Base-by-base conservation (phyloP, 805 yeast genomes). In the Ogataea methanolica region DNA sequence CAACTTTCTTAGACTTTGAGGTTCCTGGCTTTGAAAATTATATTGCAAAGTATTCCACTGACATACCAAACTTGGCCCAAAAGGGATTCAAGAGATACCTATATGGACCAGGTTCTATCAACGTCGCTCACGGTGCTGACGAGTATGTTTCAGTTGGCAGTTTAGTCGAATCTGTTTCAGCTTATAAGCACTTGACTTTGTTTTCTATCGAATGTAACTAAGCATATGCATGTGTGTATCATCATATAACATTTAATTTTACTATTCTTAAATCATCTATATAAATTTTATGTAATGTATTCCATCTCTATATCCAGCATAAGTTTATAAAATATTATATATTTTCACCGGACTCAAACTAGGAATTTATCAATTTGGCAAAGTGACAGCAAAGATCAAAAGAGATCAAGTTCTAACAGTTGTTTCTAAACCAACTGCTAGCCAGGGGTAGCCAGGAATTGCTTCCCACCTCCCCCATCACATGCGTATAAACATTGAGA, bases 21-120 rank as follows among this genome's bases (percentile, higher is more conserved):
- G 82, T 83, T 6, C 79, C 81, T n/a, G 88, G 87, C 0, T 84
- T 83, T 54, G 85, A 82, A 4, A 65, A 70, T 2, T 54, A 57
- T 43, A 54, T 64, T 39, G 68, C 68, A 2, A 51, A 67, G 3
- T 67, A 65, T 42, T 57, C 61, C 12, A 67, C 71, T 1, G 83
- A 79, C 55, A 68, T 78, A 42, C 81, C 82, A 14, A 68, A 73
- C 44, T 52, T 78, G 40, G 45, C 54, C 5, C 54, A 55, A 7
- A 44, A 55, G 17, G 67, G 67, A 7, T 70, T 68, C 52, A 70
- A 67, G 47, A 68, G 78, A 55, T 82, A 79, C 55, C 63, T 83
- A 8, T 83, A 80, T 54, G 89, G 88, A 0, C 87, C 88, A 3
- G 89, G 89, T 2, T 65, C 81, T 2, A 81, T 82, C 42, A 69